A percentile compares a stretch with the other conserved stretches of the same genome.
These are phyloP conservation scores for Nannochloropsis gaditana DNA, from an alignment of 108 stramenopile species.

Conservation along the genomic window DNA sequence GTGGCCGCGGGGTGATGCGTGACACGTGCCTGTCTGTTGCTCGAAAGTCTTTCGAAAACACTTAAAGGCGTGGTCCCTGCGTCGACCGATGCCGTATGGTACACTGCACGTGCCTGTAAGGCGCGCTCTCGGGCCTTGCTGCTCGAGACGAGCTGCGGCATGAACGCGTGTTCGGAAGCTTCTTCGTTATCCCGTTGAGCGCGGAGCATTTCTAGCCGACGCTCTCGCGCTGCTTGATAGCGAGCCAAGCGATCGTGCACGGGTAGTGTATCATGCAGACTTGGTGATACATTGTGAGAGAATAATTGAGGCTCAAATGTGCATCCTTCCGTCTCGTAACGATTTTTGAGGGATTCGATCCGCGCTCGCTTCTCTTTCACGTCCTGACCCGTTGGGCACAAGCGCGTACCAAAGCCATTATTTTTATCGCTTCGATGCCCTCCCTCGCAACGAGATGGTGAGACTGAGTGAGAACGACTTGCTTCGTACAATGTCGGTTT, in stretches of 20 bases:
- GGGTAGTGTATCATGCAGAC: neutral
- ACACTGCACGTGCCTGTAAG: neutral
- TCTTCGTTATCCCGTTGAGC: neutral
- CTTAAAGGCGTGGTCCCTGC: neutral
- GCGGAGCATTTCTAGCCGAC: neutral
- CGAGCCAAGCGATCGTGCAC: neutral
- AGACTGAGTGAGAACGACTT: neutral
- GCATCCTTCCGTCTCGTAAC: neutral
- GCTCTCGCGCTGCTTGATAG: neutral
- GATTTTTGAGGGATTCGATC: neutral
- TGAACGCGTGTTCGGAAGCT: neutral
- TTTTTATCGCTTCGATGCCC: neutral
- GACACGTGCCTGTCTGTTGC: neutral
- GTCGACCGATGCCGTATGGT: neutral
- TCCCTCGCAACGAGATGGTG: neutral
- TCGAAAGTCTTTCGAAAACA: neutral
- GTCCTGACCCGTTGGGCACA: neutral
- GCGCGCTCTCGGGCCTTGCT: neutral
- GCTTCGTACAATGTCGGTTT: neutral
- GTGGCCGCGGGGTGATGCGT: neutral
- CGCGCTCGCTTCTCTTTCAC: neutral
- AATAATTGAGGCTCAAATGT: neutral
- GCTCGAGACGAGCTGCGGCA: neutral
- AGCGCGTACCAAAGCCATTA: neutral
- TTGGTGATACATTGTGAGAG: neutral